These are phyloP conservation scores for Bassia scoparia DNA, from an alignment of 148 eudicot genomes.

Conservation along the genomic window DNA sequence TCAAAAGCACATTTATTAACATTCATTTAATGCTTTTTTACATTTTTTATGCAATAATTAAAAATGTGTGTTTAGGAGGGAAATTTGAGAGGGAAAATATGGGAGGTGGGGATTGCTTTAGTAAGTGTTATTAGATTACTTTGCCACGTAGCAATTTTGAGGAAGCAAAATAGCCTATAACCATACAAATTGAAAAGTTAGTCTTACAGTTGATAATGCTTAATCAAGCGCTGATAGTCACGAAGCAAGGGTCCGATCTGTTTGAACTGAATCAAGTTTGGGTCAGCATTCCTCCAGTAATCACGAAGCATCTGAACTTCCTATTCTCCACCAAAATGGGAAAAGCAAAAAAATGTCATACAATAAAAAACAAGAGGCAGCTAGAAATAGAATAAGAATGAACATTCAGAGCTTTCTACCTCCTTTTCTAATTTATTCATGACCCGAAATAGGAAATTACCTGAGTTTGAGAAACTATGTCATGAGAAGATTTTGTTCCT, in stretches of 20 bases:
- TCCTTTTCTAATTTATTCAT: neutral
- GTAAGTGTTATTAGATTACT: too few species aligned
- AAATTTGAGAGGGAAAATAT: too few species aligned
- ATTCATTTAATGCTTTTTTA: too few species aligned
- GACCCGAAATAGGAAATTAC: constrained; percentile 24
- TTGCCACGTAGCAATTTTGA: too few species aligned
- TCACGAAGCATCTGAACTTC: constrained; percentile 63
- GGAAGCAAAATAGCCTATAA: too few species aligned
- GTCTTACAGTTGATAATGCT: constrained; percentile 57
- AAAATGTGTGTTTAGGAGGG: too few species aligned
- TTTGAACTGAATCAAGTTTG: constrained; percentile 52
- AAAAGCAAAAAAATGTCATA: neutral
- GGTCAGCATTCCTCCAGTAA: constrained; percentile 61
- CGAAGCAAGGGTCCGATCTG: constrained; percentile 84
- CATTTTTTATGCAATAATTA: too few species aligned
- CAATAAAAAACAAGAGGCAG: constrained; percentile 13
- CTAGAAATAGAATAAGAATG: neutral
- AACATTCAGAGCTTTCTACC: neutral
- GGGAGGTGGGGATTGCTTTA: too few species aligned
- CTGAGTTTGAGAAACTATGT: constrained; percentile 36
- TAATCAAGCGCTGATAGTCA: constrained; percentile 84
- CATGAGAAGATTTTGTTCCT: constrained; percentile 34
- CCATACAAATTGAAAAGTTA: neutral
- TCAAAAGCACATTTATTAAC: too few species aligned
- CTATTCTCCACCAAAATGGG: constrained; percentile 26